Evolutionary conservation across 805 yeast species (phyloP).

Genomic region (Saccharomycopsis selenospora): DNA sequence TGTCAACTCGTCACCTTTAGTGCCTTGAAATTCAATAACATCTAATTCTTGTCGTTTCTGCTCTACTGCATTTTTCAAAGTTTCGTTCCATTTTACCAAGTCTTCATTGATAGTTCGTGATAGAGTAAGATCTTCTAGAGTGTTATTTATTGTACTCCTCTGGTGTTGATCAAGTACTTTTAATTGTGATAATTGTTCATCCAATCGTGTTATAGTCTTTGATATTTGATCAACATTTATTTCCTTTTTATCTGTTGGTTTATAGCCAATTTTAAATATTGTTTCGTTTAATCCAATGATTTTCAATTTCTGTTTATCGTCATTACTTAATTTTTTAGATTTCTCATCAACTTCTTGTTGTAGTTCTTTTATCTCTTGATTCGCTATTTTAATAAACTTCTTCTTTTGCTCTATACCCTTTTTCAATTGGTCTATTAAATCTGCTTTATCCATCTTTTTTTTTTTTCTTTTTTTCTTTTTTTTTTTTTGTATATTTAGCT

Average conservation of each 20-base stretch:
- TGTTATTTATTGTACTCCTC: not conserved
- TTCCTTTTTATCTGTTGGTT: not conserved
- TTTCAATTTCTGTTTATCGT: not conserved
- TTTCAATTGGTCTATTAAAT: no score
- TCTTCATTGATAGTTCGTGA: not conserved
- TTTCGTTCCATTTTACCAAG: not conserved
- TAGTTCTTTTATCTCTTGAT: not conserved
- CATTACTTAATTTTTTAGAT: not conserved
- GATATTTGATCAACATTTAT: not conserved
- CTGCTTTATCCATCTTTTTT: no score
- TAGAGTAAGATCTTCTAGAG: not conserved
- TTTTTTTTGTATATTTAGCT: no score
- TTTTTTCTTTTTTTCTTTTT: no score
- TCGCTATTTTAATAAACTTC: not conserved
- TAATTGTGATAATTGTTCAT: not conserved
- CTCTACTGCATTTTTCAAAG: not conserved
- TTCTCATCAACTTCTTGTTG: not conserved
- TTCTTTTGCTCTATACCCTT: not conserved
- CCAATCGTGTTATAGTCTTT: not conserved
- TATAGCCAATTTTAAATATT: not conserved
- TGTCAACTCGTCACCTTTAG: not conserved
- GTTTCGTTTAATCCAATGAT: not conserved
- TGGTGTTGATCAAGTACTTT: not conserved
- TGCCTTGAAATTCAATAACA: slow-evolving; percentile 2
- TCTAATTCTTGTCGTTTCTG: not conserved